Percentiles rank a stretch among this genome's conserved stretches.
Evolutionary conservation across 805 yeast genomes (phyloP).

Genomic region (Lipomyces spencermartinsiae): DNA sequence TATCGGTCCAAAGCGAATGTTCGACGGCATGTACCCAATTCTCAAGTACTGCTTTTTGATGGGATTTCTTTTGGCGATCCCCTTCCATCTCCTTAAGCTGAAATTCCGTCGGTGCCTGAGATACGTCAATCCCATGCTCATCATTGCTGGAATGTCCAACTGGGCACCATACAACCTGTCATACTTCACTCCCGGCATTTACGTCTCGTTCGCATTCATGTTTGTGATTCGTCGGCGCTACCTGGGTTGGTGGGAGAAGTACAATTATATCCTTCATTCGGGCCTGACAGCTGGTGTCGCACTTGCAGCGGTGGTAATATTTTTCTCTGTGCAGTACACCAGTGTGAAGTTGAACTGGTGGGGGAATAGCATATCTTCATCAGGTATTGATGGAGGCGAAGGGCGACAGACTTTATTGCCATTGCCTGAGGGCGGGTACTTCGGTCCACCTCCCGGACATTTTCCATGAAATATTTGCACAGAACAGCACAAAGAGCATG

Average conservation of each 20-base stretch:
- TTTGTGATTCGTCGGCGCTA: conserved; percentile 60
- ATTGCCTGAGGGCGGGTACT: conserved; percentile 14
- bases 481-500: too few species aligned
- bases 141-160: conserved; percentile 35
- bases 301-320: conserved; percentile 62
- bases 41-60: conserved; percentile 29
- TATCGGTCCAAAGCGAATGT: conserved; percentile 67
- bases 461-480: neutral
- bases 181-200: conserved; percentile 14
- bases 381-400: conserved; percentile 15
- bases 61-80: conserved; percentile 27
- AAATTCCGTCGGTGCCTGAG: conserved; percentile 12
- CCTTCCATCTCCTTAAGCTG: conserved; percentile 39
- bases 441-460: conserved; percentile 14
- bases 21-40: conserved; percentile 40
- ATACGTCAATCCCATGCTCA: conserved; percentile 29
- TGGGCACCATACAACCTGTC: conserved; percentile 26
- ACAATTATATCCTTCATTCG: conserved; percentile 68
- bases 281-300: conserved; percentile 75
- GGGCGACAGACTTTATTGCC: conserved; percentile 17
- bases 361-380: conserved; percentile 55
- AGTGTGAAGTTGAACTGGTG: conserved; percentile 60
- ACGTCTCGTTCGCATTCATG: conserved; percentile 54
- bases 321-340: conserved; percentile 56
- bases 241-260: conserved; percentile 76